Base-by-base conservation (phyloP, 306 rosid species). In the Acmispon strigosus region DNA sequence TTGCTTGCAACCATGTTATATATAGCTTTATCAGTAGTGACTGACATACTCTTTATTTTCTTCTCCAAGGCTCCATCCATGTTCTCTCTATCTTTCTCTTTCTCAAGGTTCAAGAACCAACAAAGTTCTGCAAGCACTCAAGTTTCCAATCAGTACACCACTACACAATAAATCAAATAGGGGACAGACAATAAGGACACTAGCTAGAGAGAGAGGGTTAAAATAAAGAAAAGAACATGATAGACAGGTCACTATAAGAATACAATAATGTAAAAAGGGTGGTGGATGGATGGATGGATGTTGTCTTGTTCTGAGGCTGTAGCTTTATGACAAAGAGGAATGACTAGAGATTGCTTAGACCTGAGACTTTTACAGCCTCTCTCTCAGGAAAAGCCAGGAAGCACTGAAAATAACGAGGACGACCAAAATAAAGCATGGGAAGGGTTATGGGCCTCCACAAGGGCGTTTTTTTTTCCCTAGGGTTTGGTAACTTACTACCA, bases 251-350 rank as follows among this genome's bases (percentile, higher is more conserved):
- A 87, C 70, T 17, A 53, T 62, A 58, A 59, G 58, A 78, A 82
- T 84, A 52, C 55, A 77, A 82, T 66, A 84, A 62, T 79, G 77
- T 1, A 68, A 80, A 85, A 84, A 80, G 80, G 74, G 52, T 75
- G 75, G 59, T 68, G 80, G 75, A 73, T 76, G 82, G 80, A 75
- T 74, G 77, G 73, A 80, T 54, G 66, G 74, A 71, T 10, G 56
- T 77, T 82, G 91, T 87, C 89, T 87, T 84, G 48, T 84, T 80
- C 78, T 82, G 49, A 72, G 62, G 76, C 32, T 15, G 55, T 70
- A 61, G 47, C 75, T 80, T 79, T 80, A 72, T 67, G 45, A 62
- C 3, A 69, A 19, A 49, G 44, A 62, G 34, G 74, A 76, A 18
- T 65, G 76, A 45, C 70, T 55, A 73, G 37, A 74, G 78, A 78